Evolutionary conservation across 73 alveolate species (phyloP), one percentile per base, ranked within the genome.

Genomic region (Paramecium sexaurelia): DNA sequence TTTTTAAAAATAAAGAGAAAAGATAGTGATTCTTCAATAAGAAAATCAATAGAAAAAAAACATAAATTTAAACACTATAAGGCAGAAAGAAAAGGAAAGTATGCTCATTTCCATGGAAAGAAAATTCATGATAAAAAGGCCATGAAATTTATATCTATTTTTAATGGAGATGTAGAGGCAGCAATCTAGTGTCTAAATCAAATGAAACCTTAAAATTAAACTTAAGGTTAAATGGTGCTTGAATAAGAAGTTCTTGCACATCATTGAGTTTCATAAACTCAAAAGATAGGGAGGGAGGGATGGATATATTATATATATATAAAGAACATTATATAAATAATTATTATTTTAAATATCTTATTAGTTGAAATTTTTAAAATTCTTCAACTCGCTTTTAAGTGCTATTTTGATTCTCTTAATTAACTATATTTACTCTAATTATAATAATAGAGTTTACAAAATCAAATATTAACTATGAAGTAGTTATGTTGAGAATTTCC

Each of bases 201-300:
- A 29, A 32, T 32, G 1, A 61, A 61, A 61, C 83, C 87, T 11
- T 20, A 36, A 73, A 66, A 13, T 9, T 11, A 73, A 19, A 0
- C 87, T 39, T 36, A 36, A 73, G 57, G 87, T 36, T 20, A 36
- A 73, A 39, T 24, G 57, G 66, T 29, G 83, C 83, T 29, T 13
- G 67, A 51, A 51, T 8, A 15, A 51, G 39, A 61, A 61, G 26
- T 32, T 61, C 83, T 61, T 61, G 33, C 87, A 39, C 66, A 36
- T 41, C 5, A 40, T 15, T 78, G 68, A 78, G 90, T 29, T 78
- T 17, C 9, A 40, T 19, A 78, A 29, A 40, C 43, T 78, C 55
- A 78, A 78, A 78, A 61, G 83, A 17, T 36, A 73, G 87, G 87
- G 87, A 36, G 87, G 87, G 87, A 36, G 87, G 87, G 87, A 33